Evolutionary conservation across 129 eudicot species (phyloP), one percentile per base, ranked within the genome.

Genomic region (Dittrichia graveolens): DNA sequence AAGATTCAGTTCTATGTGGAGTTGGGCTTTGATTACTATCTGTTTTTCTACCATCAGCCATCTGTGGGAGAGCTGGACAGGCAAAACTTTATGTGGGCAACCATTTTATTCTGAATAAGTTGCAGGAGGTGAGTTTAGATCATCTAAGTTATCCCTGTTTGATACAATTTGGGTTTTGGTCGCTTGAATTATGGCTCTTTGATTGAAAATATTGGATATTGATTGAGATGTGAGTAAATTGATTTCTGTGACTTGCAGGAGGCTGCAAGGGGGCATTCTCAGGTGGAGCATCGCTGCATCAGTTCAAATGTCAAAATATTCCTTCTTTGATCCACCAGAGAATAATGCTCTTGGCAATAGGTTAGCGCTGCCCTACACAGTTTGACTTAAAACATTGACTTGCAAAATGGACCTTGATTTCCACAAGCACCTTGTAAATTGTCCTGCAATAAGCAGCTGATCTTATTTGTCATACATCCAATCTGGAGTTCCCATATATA

Each of bases 241-340:
- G 72, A 73, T 8, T 37, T 49, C 19, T 83, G 56, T 38, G 16
- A 37, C 64, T 65, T 76, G 65, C 85, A 79, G 89, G 81, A 57
- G 65, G 75, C 78, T 14, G 48, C 35, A 54, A 56, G 77, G 80
- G 69, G 31, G 2, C 31, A 24, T 24, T 16, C 57, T 75, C 67
- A 73, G 78, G 69, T 76, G 31, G 31, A 24, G 31, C 31, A 24
- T 24, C 31, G 31, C 31, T 24, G 31, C 31, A 64, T 53, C 34
- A 46, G 72, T 71, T 79, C 84, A 78, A 78, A 83, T 88, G 91
- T 79, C 91, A 40, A 85, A 85, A 60, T 61, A 75, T 74, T 68
- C 82, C 42, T 63, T 82, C 65, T 79, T 79, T 70, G 86, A 71
- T 12, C 49, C 58, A 44, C 74, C 73, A 77, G 82, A 61, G 71